phyloP scores from a whole-genome alignment of 2,329 filamentous ascomycete species.

The Ramichloridium luteum region DNA sequence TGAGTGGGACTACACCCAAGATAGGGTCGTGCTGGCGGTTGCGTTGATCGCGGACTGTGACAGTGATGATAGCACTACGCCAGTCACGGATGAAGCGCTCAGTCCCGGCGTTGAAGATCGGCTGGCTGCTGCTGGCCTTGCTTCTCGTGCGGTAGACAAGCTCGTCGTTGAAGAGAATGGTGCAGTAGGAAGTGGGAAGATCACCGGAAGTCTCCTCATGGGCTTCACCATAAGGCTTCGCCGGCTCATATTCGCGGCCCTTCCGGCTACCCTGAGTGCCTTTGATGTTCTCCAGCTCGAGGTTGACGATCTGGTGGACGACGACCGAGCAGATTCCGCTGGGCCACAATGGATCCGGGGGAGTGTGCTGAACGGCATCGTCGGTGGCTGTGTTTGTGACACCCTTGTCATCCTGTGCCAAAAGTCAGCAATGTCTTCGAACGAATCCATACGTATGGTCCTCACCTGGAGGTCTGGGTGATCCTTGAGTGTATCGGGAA shows the following conservation, averaged over 20 bases:
- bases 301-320: conserved; percentile 87
- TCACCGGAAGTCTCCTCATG: conserved; percentile 71
- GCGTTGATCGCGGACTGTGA: conserved; percentile 77
- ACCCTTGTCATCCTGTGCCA: conserved; percentile 64
- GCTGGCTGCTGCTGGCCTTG: conserved; percentile 86
- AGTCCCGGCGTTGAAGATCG: conserved; percentile 93
- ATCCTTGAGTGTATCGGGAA: conserved; percentile 62
- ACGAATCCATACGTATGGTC: too few relatives aligned
- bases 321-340: conserved; percentile 78
- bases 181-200: conserved; percentile 86
- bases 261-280: conserved; percentile 71
- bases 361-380: conserved; percentile 77
- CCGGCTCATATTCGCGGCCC: conserved; percentile 79
- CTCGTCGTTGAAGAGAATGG: conserved; percentile 79
- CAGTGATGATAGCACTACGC: conserved; percentile 73
- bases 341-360: conserved; percentile 92
- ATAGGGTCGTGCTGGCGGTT: conserved; percentile 92
- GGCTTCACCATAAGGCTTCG: conserved; percentile 69
- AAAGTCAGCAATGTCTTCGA: too few relatives aligned
- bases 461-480: conserved; percentile 52
- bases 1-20: conserved; percentile 79
- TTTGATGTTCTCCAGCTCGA: conserved; percentile 84
- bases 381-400: conserved; percentile 59
- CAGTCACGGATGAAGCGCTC: conserved; percentile 90
- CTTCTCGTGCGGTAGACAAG: conserved; percentile 86